phyloP scores from a whole-genome alignment of 1,284 basidiomycete species.

The Bondarzewia mesenterica region DNA sequence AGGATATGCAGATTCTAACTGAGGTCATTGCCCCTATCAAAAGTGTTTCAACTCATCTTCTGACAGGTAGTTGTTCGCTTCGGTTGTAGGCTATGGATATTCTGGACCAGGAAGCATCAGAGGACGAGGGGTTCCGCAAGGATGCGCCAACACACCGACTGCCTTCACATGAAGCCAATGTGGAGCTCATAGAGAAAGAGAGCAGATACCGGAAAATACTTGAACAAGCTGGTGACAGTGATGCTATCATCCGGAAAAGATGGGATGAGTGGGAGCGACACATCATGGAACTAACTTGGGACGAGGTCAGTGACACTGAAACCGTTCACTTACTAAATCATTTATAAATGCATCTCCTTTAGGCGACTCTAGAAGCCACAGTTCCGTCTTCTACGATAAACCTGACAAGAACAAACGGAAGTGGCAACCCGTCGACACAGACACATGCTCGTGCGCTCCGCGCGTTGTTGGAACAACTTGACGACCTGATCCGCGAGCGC shows the following conservation, averaged over 20 bases:
- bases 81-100: constrained; percentile 71
- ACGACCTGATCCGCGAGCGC: constrained; percentile 61
- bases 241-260: constrained; percentile 68
- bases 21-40: constrained; percentile 45
- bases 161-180: constrained; percentile 77
- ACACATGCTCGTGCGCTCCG: constrained; percentile 69
- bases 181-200: constrained; percentile 62
- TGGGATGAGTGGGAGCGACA: constrained; percentile 84
- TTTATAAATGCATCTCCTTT: no score
- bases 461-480: constrained; percentile 72
- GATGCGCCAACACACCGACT: constrained; percentile 40
- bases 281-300: constrained; percentile 63
- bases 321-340: not conserved
- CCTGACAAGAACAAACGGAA: constrained; percentile 26
- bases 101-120: constrained; percentile 82
- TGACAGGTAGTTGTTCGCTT: not conserved
- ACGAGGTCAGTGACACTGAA: constrained; percentile 44
- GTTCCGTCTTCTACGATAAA: constrained; percentile 58
- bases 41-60: not conserved
- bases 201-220: constrained; percentile 69
- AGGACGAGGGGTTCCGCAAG: constrained; percentile 68
- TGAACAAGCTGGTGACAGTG: constrained; percentile 65
- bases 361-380: constrained; percentile 63
- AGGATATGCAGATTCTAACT: constrained; percentile 60
- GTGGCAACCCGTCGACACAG: constrained; percentile 33